Percentiles rank a stretch among this genome's conserved stretches.
phyloP scores from a whole-genome alignment of 306 rosid genomes.

The Sphenostylis stenocarpa region DNA sequence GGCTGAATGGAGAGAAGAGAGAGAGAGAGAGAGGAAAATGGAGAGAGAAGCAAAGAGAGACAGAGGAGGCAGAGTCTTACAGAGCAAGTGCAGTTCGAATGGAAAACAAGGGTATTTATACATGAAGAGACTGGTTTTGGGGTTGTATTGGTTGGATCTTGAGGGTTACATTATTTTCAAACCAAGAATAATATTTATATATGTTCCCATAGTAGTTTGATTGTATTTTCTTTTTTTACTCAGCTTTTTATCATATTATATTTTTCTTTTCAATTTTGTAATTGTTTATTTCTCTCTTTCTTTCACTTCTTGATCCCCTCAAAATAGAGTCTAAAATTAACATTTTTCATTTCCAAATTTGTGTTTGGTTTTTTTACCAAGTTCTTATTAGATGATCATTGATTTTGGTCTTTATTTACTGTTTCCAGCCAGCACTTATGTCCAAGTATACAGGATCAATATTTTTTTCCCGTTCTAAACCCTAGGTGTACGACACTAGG shows the following conservation, averaged over 20 bases:
- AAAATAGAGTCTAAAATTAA: not conserved
- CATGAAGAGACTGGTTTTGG: not conserved
- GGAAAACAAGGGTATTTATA: slow-evolving; percentile 22
- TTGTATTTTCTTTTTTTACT: not conserved
- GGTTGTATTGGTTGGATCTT: not conserved
- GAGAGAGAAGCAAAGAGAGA: not conserved
- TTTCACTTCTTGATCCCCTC: not conserved
- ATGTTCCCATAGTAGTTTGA: not conserved
- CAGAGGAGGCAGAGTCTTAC: slow-evolving; percentile 12
- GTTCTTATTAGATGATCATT: not conserved
- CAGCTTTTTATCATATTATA: not conserved
- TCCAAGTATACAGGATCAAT: slow-evolving; percentile 2
- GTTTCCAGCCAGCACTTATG: not conserved
- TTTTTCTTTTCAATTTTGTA: not conserved
- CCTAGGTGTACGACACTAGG: not conserved
- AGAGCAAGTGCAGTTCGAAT: not conserved
- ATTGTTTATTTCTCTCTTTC: not conserved
- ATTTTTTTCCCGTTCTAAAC: not conserved
- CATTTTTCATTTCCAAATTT: not conserved
- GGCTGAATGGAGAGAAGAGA: not conserved
- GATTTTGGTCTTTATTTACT: not conserved
- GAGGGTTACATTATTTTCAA: not conserved
- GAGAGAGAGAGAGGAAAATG: not conserved
- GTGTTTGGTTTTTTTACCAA: not conserved
- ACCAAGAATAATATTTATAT: not conserved